Evolutionary conservation across 768 basidiomycete genomes (phyloP), one percentile per base, ranked within the genome.

Genomic region (Termitomyces sp.): DNA sequence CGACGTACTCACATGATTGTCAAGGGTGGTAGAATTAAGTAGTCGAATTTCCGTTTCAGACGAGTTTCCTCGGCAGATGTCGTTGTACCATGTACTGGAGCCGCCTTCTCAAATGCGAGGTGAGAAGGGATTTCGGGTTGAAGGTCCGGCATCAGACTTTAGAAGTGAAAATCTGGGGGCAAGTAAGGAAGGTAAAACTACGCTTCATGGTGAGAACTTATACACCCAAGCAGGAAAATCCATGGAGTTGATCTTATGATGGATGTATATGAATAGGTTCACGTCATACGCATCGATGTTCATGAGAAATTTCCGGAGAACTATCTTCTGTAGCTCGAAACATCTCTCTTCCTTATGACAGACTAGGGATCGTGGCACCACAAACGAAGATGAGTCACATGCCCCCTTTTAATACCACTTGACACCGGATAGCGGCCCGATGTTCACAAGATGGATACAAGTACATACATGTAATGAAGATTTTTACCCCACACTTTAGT

Each of bases 11-110:
- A 77, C 78, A 79, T 78, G 62, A 78, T 70, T 7, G 76, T 72
- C 50, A 79, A 62, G 4, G 77, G 77, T 37, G 77, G 76, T 8
- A 79, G 61, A 46, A 79, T 66, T 52, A 68, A 73, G 36, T 73
- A 63, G 60, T 81, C 79, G 52, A 73, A 78, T 48, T 75, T 79
- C 53, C 73, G 68, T 29, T 71, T 69, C 31, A 79, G 69, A n/a
- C 63, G 66, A 7, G 50, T 46, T 56, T 59, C 56, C 34, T 63
- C 60, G 37, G 54, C 24, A n/a, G 37, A 20, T 22, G 51, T n/a
- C 7, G 58, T 39, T n/a, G 51, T 60, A 12, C 41, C 42, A 51
- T 54, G 57, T 26, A 66, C 63, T 26, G 64, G 64, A 20, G 64
- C 59, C 18, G 61, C 48, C 26, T 55, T 62, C 36, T 64, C 58